Percentiles rank a stretch among this genome's conserved stretches.
Evolutionary conservation across 805 yeast species (phyloP).

Genomic region (Clavispora santaluciae): DNA sequence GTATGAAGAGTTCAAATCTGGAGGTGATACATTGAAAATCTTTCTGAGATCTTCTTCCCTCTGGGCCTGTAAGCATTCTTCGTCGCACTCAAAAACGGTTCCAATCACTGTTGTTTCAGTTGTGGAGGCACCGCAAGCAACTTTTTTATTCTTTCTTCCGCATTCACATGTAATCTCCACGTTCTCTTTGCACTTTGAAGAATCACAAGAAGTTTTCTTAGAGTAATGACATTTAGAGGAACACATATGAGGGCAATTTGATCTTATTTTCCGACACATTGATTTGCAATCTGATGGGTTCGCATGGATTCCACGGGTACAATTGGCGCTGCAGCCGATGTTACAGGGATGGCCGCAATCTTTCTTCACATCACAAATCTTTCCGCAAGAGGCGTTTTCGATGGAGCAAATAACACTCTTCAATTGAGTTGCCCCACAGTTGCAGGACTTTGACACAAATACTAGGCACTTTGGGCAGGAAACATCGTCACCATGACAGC

Average conservation of each 20-base stretch:
- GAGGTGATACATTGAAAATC: constrained; percentile 45
- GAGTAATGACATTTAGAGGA: constrained; percentile 56
- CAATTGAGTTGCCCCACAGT: constrained; percentile 54
- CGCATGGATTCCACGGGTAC: constrained; percentile 60
- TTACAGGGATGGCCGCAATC: constrained; percentile 46
- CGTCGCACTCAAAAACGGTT: constrained; percentile 56
- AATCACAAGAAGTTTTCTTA: constrained; percentile 45
- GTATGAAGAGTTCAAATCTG: constrained; percentile 29
- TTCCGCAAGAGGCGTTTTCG: constrained; percentile 59
- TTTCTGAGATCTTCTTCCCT: constrained; percentile 59
- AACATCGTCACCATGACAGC: constrained; percentile 64
- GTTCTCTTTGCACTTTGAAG: constrained; percentile 44
- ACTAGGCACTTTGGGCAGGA: constrained; percentile 75
- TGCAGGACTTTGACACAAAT: constrained; percentile 51
- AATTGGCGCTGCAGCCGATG: constrained; percentile 52
- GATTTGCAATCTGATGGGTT: constrained; percentile 46
- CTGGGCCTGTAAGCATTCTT: constrained; percentile 55
- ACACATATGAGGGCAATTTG: constrained; percentile 67
- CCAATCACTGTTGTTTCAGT: constrained; percentile 28
- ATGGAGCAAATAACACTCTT: constrained; percentile 69
- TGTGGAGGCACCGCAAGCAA: constrained; percentile 55
- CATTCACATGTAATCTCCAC: constrained; percentile 60
- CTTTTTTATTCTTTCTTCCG: constrained; percentile 45
- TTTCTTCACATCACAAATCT: constrained; percentile 26
- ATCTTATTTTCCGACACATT: constrained; percentile 49